These are phyloP conservation scores for Euphrasia confusa DNA, from an alignment of 257 asterid species.

Conservation along the genomic window DNA sequence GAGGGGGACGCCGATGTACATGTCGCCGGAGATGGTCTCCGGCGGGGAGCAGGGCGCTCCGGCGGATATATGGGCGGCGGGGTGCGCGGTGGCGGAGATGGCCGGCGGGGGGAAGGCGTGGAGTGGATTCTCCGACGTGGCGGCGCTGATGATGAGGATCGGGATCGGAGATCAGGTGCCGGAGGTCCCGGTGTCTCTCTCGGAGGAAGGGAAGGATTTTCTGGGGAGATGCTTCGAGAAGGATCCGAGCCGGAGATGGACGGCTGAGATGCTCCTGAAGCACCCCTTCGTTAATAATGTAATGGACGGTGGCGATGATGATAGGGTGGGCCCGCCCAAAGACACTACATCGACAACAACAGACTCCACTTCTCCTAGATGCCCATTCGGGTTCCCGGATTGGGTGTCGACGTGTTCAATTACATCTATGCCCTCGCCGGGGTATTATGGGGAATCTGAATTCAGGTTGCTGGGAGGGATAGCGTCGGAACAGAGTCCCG, in stretches of 20 bases:
- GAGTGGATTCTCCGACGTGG: slow-evolving; percentile 36
- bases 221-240: slow-evolving; percentile 48
- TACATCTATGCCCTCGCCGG: slow-evolving; percentile 39
- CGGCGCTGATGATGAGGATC: slow-evolving; percentile 41
- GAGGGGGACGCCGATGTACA: slow-evolving; percentile 65
- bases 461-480: slow-evolving; percentile 27
- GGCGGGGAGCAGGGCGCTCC: slow-evolving; percentile 66
- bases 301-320: background rate
- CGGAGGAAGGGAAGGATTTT: slow-evolving; percentile 71
- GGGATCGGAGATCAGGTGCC: slow-evolving; percentile 61
- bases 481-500: slow-evolving; percentile 22
- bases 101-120: slow-evolving; percentile 60
- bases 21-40: slow-evolving; percentile 76
- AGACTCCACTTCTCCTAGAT: slow-evolving; percentile 36
- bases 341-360: background rate
- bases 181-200: slow-evolving; percentile 42
- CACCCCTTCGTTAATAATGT: slow-evolving; percentile 43
- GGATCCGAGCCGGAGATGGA: slow-evolving; percentile 66
- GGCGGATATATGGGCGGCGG: slow-evolving; percentile 81
- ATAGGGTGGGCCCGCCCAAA: background rate
- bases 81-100: slow-evolving; percentile 74
- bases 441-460: slow-evolving; percentile 19
- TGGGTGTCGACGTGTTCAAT: slow-evolving; percentile 40
- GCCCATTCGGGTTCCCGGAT: slow-evolving; percentile 37
- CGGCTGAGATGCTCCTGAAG: slow-evolving; percentile 85